phyloP scores from a whole-genome alignment of 2,329 filamentous ascomycete species.

The Fusarium fujikuroi region DNA sequence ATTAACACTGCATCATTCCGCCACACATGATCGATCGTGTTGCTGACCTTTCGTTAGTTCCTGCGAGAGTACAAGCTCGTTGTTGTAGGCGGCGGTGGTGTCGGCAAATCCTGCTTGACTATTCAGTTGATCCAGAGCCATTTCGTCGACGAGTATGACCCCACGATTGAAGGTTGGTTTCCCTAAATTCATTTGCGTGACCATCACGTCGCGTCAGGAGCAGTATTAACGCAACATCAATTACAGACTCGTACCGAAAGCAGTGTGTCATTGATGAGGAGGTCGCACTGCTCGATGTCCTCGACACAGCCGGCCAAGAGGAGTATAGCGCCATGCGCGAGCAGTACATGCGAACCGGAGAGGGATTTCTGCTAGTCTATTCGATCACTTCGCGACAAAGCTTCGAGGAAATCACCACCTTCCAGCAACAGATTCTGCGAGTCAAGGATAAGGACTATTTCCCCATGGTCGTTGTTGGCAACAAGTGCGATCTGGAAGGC shows the following conservation, averaged over 20 bases:
- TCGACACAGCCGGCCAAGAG: conserved; percentile 98
- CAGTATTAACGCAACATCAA: conserved; percentile 31
- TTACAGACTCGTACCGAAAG: conserved; percentile 96
- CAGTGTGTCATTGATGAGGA: conserved; percentile 99
- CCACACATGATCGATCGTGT: neutral
- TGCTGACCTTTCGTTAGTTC: conserved; percentile 65
- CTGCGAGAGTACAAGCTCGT: conserved; percentile 95
- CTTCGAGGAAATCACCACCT: conserved; percentile 98
- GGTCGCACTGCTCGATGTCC: conserved; percentile 94
- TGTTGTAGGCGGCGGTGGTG: conserved; percentile 96
- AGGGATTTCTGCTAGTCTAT: conserved; percentile 97
- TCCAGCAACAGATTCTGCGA: conserved; percentile 97
- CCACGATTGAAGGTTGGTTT: conserved; percentile 92
- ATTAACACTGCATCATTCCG: neutral
- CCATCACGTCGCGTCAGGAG: neutral
- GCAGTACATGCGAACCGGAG: conserved; percentile 99
- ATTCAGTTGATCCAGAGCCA: conserved; percentile 96
- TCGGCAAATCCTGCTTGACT: conserved; percentile 98
- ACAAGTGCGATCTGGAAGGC: conserved; percentile 97
- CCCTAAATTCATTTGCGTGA: neutral
- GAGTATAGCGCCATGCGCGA: conserved; percentile 99
- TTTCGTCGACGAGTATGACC: conserved; percentile 99
- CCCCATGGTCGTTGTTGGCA: conserved; percentile 98
- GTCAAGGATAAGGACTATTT: conserved; percentile 99
- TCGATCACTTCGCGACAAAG: conserved; percentile 97